A percentile compares a stretch with the other conserved stretches of the same genome.
These are phyloP conservation scores for Lepidium aucheri DNA, from an alignment of 345 rosid species.

Conservation along the genomic window DNA sequence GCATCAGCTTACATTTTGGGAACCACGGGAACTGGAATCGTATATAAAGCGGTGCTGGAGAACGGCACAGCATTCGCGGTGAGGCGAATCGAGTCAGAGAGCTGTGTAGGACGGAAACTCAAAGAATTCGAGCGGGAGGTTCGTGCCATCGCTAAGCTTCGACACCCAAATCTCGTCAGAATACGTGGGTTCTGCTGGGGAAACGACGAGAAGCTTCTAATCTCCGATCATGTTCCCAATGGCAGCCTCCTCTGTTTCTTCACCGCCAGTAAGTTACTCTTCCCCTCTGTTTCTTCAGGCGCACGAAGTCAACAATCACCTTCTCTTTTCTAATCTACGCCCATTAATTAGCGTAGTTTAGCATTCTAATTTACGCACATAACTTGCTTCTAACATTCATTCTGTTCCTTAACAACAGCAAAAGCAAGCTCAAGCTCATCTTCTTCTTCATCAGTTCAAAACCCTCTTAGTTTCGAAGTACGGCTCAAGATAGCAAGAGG, in stretches of 20 bases:
- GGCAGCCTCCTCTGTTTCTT: constrained; percentile 60
- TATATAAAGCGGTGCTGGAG: constrained; percentile 78
- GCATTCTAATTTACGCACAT: not conserved
- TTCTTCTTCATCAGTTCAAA: constrained; percentile 33
- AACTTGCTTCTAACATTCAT: not conserved
- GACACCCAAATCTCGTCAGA: constrained; percentile 67
- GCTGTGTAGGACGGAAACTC: constrained; percentile 32
- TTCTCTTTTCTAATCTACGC: not conserved
- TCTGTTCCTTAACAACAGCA: not conserved
- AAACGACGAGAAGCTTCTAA: constrained; percentile 73
- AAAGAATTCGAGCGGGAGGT: constrained; percentile 75
- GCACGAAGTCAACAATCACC: not conserved
- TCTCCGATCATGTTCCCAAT: constrained; percentile 62
- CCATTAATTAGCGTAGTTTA: not conserved
- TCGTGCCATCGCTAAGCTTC: constrained; percentile 49
- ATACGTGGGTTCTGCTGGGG: constrained; percentile 87
- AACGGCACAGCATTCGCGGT: constrained; percentile 70
- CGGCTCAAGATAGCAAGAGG: constrained; percentile 81
- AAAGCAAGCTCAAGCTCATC: constrained; percentile 36
- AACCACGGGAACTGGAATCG: constrained; percentile 51
- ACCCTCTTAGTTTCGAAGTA: constrained; percentile 38
- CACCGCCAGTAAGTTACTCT: constrained; percentile 42
- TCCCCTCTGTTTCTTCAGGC: not conserved
- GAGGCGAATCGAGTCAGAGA: constrained; percentile 71
- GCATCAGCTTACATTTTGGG: constrained; percentile 84